Evolutionary conservation across 106 monocot genomes (phyloP).

Genomic region (Agapanthus africanus): DNA sequence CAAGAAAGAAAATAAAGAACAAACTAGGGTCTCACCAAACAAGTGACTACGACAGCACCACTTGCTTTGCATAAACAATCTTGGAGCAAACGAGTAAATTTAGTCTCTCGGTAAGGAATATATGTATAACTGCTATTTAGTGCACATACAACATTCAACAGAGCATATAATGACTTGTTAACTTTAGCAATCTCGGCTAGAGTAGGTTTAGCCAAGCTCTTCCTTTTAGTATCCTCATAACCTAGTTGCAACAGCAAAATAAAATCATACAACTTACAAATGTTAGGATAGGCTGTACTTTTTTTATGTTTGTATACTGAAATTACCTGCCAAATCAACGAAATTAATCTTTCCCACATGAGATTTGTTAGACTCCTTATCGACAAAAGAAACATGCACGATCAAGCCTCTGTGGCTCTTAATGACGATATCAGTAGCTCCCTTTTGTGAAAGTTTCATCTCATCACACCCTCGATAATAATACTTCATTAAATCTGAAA

Average conservation of each 20-base stretch:
- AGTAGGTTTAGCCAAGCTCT: constrained; percentile 5
- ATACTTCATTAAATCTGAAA: constrained; percentile 34
- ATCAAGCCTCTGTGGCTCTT: constrained; percentile 47
- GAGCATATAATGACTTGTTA: constrained; percentile 50
- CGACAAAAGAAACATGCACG: constrained; percentile 22
- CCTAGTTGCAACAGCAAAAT: constrained; percentile 21
- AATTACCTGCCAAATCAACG: constrained; percentile 45
- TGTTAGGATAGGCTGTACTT: background rate
- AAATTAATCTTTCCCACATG: constrained; percentile 45
- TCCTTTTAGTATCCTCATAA: constrained; percentile 39
- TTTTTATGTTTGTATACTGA: background rate
- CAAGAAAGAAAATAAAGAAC: background rate
- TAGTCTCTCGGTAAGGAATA: constrained; percentile 48
- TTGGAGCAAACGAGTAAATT: constrained; percentile 53
- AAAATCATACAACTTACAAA: background rate
- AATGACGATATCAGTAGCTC: constrained; percentile 11
- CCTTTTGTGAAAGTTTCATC: constrained; percentile 14
- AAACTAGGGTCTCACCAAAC: constrained; percentile 33
- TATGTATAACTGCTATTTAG: constrained; percentile 31
- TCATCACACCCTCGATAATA: constrained; percentile 17
- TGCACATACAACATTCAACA: constrained; percentile 54
- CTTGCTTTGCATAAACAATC: constrained; percentile 34
- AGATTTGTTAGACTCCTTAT: constrained; percentile 21
- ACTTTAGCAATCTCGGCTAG: constrained; percentile 26
- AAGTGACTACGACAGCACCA: constrained; percentile 36